Conservation (phyloP, 2,329 filamentous ascomycete genomes). For the Zarea fungicola region DNA sequence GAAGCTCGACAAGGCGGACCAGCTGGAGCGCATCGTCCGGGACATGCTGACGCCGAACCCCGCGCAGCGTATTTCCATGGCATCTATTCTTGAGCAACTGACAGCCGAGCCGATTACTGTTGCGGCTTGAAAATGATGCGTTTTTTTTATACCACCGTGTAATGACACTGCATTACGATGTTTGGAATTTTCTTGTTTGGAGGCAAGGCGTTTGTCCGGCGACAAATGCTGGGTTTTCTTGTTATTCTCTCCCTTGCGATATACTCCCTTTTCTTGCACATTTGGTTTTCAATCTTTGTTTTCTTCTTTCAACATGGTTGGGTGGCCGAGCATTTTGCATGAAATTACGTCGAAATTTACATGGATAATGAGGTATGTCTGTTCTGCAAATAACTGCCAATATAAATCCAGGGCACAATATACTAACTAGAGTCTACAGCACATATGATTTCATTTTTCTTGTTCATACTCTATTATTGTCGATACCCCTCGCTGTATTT, state of each 20-base stretch:
- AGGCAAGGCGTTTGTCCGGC: no score
- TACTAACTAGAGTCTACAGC: no score
- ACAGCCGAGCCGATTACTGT: not conserved
- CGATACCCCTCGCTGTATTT: conserved; percentile 11
- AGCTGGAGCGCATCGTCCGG: conserved; percentile 45
- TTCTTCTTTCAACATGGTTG: not conserved
- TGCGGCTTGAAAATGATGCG: not conserved
- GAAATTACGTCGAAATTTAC: conserved; percentile 1
- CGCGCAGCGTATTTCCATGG: conserved; percentile 49
- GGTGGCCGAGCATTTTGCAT: conserved; percentile 3
- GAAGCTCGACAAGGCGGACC: conserved; percentile 41
- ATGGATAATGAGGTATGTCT: conserved; percentile 8
- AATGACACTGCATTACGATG: not conserved
- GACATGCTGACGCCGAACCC: conserved; percentile 52
- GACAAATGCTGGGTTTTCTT: not conserved
- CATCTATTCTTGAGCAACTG: conserved; percentile 43
- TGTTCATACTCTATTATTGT: conserved; percentile 4
- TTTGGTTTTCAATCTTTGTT: conserved; percentile 2
- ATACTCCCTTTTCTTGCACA: not conserved
- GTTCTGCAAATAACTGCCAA: not conserved
- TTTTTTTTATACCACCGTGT: not conserved
- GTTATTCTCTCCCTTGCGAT: not conserved
- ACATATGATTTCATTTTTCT: conserved; percentile 2
- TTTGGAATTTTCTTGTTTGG: not conserved
- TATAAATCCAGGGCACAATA: no score